Base-by-base conservation (phyloP, 208 protist species). In the Acanthamoeba pearcei region DNA sequence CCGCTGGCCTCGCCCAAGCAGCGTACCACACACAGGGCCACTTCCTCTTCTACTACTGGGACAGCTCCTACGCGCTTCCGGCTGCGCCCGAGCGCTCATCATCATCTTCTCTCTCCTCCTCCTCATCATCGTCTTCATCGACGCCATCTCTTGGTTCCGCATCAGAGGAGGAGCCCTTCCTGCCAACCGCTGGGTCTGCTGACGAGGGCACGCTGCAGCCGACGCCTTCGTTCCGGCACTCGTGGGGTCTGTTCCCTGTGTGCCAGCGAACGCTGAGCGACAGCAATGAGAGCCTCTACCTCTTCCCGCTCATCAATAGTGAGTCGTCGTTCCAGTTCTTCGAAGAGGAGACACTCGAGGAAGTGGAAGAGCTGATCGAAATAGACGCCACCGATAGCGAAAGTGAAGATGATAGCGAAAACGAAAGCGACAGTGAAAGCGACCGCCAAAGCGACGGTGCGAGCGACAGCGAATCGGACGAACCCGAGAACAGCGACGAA, bases 41-140 rank as follows among this genome's bases (percentile, higher is more conserved):
- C 46, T 46, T 83, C 74, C 74, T 83, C 46, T 2, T 83, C 42
- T 83, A 83, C 38, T 83, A 83, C 74, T 83, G 74, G 74, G 74
- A 83, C 74, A 83, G 74, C 42, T 29, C 35, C 22, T 83, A 83
- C 74, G 2, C 66, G 12, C 8, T 38, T 0, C 12, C 13, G 12
- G 24, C 62, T 13, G 17, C 42, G 22, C 72, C 72, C 29, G 72
- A 80, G 35, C 8, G 62, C 6, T 29, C 66, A 22, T 38, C 66
- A 2, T 9, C 42, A 5, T 53, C 74, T 29, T 12, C 42, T 51
- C 13, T 27, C 22, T 51, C 74, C 5, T 55, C 74, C 17, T 42
- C 32, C 6, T 80, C 72, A 15, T 80, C 72, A 0, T 38, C 72
- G n/a, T 46, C 72, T 6, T 51, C 32, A 13, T 80, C 72, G 15